Base-by-base conservation (phyloP, 768 basidiomycete species). In the Thelephora ganbajun region DNA sequence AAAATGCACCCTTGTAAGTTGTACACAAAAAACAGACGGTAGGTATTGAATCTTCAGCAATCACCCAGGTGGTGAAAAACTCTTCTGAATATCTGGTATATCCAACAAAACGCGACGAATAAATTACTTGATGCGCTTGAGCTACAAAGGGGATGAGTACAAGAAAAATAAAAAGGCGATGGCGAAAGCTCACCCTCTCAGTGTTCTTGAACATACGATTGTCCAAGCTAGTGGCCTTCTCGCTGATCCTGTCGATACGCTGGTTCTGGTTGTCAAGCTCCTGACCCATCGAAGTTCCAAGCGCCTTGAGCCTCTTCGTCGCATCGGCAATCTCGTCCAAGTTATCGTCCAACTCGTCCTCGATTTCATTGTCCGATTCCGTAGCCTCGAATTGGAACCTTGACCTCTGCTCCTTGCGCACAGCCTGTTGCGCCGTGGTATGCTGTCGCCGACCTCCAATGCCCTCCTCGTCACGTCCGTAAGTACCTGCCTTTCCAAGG, bases 341-440 rank as follows among this genome's bases (percentile, higher is more conserved):
- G 61, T 98, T 97, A 53, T 74, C 78, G 57, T 97, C 94, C 34
- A 99, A 57, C 64, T 98, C 92, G 56, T 97, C 84, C 66, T 99
- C 94, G 1, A 94, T 54, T 64, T 93, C 91, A 55, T 98, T 92
- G 57, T 99, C 94, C 5, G 84, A 88, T 2, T 74, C 88, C 34
- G 78, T 84, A 22, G 79, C 79, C 55, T 99, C 94, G 57, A 97
- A 96, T 64, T 97, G 91, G 61, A 77, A 98, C 33, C 86, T 76
- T 57, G 80, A 76, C 55, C 87, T 71, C 56, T 81, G 81, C 48
- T 82, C 85, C 63, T 80, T 79, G 54, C 73, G 67, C 9, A 66
- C 64, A 12, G 69, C 61, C 48, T 72, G 65, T 57, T 84, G 77
- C 44, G 74, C 72, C 18, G 66, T 63, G 2, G 73, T 72, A 53